Conservation (phyloP, 768 basidiomycete species). For the Strobilomyces echinocephalus region DNA sequence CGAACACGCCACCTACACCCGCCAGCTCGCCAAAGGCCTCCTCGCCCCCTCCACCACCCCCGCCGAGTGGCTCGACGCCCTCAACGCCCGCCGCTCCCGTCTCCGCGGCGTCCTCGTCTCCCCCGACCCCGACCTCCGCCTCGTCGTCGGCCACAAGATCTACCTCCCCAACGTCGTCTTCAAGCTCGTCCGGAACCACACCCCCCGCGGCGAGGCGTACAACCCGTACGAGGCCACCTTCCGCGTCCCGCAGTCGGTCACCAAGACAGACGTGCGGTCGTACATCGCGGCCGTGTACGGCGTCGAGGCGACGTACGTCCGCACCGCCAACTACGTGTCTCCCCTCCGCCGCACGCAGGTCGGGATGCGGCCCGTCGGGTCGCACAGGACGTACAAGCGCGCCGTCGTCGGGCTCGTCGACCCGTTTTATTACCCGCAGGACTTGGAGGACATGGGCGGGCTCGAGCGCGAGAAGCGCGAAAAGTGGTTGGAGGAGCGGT, state of each 20-base stretch:
- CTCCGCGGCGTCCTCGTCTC: constrained; percentile 61
- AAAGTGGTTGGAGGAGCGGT: constrained; percentile 60
- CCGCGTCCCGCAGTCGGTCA: constrained; percentile 82
- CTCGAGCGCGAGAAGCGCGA: constrained; percentile 51
- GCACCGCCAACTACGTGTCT: constrained; percentile 86
- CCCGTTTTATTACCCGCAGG: constrained; percentile 89
- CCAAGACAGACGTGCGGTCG: constrained; percentile 87
- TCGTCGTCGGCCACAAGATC: constrained; percentile 73
- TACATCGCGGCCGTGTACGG: constrained; percentile 85
- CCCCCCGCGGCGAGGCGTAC: constrained; percentile 71
- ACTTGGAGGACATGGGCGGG: constrained; percentile 70
- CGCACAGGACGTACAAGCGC: constrained; percentile 73
- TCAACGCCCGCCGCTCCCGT: constrained; percentile 57
- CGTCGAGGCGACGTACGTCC: constrained; percentile 86
- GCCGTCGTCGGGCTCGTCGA: constrained; percentile 88
- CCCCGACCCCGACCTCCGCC: constrained; percentile 28
- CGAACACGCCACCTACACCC: constrained; percentile 58
- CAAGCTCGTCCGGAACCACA: constrained; percentile 78
- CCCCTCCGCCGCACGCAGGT: constrained; percentile 36
- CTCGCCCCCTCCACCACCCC: constrained; percentile 43
- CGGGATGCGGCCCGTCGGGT: constrained; percentile 28
- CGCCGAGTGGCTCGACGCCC: constrained; percentile 52
- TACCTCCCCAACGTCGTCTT: constrained; percentile 89
- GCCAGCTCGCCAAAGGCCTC: constrained; percentile 50
- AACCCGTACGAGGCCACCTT: constrained; percentile 96